Conservation (phyloP, 371 early-diverging fungal species). For the Apophysomyces sp. region DNA sequence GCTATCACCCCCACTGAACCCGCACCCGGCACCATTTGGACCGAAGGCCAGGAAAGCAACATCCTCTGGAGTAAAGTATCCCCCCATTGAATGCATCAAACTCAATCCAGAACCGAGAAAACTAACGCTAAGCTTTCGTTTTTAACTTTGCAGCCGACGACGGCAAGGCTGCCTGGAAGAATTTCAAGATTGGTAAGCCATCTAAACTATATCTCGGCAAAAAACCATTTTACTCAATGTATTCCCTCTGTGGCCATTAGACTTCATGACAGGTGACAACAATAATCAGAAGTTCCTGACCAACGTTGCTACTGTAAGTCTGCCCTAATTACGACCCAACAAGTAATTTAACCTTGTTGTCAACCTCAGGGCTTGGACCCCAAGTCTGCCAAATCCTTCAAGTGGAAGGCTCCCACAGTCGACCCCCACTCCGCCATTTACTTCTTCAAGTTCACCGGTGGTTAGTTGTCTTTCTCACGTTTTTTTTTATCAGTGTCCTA, state of each 20-base stretch:
- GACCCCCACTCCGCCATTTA: conserved; percentile 33
- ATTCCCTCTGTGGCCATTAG: no score
- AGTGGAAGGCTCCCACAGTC: conserved; percentile 31
- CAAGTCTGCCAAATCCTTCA: conserved; percentile 10
- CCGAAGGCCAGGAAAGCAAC: conserved; percentile 21
- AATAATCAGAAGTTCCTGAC: conserved; percentile 23
- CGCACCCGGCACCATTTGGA: conserved; percentile 32
- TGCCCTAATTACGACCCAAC: neutral
- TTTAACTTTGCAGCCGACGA: conserved; percentile 14
- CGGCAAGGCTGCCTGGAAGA: conserved; percentile 22
- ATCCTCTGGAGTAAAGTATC: conserved; percentile 23
- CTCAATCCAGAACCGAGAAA: neutral
- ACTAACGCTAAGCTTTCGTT: neutral
- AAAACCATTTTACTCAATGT: no score
- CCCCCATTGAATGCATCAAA: neutral
- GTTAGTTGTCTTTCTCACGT: conserved; percentile 10
- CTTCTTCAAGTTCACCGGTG: conserved; percentile 34
- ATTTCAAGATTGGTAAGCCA: conserved; percentile 31
- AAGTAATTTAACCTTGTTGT: neutral
- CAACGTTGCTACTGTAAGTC: conserved; percentile 29
- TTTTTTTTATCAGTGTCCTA: neutral
- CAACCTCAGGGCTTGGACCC: conserved; percentile 22
- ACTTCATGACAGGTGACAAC: conserved; percentile 43
- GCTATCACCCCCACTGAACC: conserved; percentile 28
- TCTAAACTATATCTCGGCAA: no score